Conservation (phyloP, 192 early-diverging fungal species). For the Backusella circina region DNA sequence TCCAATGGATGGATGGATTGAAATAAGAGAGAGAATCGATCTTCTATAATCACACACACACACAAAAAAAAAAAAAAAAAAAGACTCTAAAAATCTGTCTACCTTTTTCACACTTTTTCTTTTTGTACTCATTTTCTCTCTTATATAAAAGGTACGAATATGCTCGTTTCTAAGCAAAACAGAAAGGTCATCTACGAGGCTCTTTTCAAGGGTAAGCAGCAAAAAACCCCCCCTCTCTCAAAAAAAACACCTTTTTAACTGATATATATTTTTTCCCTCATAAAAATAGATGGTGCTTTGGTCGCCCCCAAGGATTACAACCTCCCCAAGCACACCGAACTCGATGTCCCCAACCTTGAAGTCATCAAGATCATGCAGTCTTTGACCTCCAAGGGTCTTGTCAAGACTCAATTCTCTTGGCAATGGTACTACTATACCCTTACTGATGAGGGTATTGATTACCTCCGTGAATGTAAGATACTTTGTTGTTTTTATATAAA, state of each 20-base stretch:
- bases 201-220: constrained; percentile 71
- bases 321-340: constrained; percentile 89
- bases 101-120: background rate
- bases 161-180: constrained; percentile 98
- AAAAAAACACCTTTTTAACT: too few relatives aligned
- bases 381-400: constrained; percentile 87
- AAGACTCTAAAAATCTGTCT: background rate
- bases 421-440: constrained; percentile 99
- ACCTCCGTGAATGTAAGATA: constrained; percentile 78
- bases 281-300: constrained; percentile 86
- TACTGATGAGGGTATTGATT: constrained; percentile 97
- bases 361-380: constrained; percentile 99
- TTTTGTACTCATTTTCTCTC: background rate
- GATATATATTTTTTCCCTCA: too few relatives aligned
- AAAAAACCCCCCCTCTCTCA: background rate
- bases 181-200: constrained; percentile 95
- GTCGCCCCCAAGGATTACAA: constrained; percentile 99
- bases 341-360: constrained; percentile 97
- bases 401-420: constrained; percentile 99
- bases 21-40: background rate
- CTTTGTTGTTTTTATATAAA: background rate
- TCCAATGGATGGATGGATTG: background rate
- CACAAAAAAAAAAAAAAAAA: too few relatives aligned
- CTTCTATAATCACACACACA: background rate
- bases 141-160: constrained; percentile 46